Evolutionary conservation across 176 grass and related monocot genomes (phyloP).

Genomic region (Paspalum vaginatum): DNA sequence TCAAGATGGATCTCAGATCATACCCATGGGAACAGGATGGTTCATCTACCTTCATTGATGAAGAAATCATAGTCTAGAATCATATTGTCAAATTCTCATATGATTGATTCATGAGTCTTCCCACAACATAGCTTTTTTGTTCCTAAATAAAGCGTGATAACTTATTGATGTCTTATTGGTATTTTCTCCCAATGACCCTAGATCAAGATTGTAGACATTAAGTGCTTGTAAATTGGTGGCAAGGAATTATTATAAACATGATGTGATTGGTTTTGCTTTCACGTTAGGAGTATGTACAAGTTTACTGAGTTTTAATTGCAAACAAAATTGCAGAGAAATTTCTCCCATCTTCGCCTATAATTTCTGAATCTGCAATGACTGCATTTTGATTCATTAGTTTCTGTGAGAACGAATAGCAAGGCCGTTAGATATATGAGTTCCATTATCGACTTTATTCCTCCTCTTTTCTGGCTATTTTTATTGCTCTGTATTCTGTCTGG

Average conservation of each 20-base stretch:
- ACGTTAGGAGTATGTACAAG: neutral
- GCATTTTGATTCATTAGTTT: neutral
- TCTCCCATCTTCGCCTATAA: neutral
- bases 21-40: constrained; percentile 8
- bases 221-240: neutral
- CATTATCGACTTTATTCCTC: neutral
- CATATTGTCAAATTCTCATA: neutral
- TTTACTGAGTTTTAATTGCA: neutral
- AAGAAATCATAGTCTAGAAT: constrained; percentile 1
- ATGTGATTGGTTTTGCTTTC: constrained; percentile 32
- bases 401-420: neutral
- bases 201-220: neutral
- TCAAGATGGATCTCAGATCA: constrained; percentile 17
- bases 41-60: constrained; percentile 33
- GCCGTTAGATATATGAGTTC: neutral
- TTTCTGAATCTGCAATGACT: neutral
- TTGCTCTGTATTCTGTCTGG: neutral
- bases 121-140: neutral
- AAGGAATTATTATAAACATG: neutral
- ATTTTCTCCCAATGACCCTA: neutral
- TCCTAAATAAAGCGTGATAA: neutral
- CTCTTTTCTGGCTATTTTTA: neutral
- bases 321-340: neutral
- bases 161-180: neutral
- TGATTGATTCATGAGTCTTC: neutral